Base-by-base conservation (phyloP, 2,329 filamentous ascomycete species). In the Diplodia seriata region DNA sequence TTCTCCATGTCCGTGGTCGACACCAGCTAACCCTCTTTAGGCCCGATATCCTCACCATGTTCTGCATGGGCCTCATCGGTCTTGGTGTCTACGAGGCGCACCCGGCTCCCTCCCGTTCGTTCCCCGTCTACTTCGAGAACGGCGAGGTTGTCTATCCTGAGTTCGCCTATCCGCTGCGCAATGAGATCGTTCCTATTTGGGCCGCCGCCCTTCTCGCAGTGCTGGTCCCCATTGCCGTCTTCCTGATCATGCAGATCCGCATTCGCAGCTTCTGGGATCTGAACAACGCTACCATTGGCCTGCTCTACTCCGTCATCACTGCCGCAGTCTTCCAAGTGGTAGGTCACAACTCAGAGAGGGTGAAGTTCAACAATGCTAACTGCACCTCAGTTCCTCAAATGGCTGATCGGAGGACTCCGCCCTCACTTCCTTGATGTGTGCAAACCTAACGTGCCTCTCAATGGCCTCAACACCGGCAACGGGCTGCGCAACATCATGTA, bases 261-360 rank as follows among this genome's bases (percentile, higher is more conserved):
- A 83, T 91, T 33, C 77, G 80, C 66, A 79, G 76, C 68, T 82
- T 82, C 75, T 81, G 79, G 80, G 80, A 82, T 68, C 81, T 87
- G 73, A 92, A 92, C 81, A 92, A 92, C 75, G 90, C 86, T 54
- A 79, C 89, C 59, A 83, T 91, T 57, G 90, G 90, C 15, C 84
- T 92, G 0, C 79, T 92, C 0, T 92, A 92, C 81, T 83, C 86
- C 0, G 84, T 92, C 70, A 90, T 92, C 78, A 82, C 85, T 6
- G 89, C 89, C 3, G 88, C 89, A n/a, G 86, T 92, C 61, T 91
- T 93, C 80, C 90, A 93, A 74, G 90, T 92, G 7, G 43, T 47
- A 43, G 1, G 4, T 43, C 18, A 15, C 40, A 2, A n/a, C 1
- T 0, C 6, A 18, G 7, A 20, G 38, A 9, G 7, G 2, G 4